These are phyloP conservation scores for Coprinellus micaceus DNA, from an alignment of 768 basidiomycete genomes.

Conservation along the genomic window DNA sequence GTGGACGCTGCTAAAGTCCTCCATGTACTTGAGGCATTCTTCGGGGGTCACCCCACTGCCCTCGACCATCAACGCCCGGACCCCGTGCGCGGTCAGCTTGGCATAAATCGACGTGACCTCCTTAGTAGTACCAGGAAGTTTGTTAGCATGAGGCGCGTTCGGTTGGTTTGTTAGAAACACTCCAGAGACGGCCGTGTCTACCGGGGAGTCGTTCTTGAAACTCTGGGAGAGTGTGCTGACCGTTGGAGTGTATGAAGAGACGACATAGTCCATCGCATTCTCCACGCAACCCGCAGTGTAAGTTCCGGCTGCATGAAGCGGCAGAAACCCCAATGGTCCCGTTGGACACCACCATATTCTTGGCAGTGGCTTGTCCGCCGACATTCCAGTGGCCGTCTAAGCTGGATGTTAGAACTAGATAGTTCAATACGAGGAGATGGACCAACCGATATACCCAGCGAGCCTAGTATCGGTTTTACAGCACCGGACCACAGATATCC, in stretches of 20 bases:
- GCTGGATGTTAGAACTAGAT: background rate
- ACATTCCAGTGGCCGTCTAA: background rate
- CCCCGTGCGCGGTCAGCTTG: background rate
- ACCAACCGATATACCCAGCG: constrained; percentile 4
- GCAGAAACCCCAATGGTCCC: constrained; percentile 8
- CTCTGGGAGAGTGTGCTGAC: constrained; percentile 7
- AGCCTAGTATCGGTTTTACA: constrained; percentile 7
- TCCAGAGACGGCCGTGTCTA: background rate
- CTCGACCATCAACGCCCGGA: background rate
- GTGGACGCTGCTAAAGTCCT: constrained; percentile 22
- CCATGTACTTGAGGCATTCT: constrained; percentile 9
- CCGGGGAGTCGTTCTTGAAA: background rate
- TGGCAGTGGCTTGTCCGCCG: background rate
- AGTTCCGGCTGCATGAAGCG: constrained; percentile 12
- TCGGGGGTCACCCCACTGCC: background rate
- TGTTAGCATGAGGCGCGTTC: background rate
- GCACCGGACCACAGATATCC: background rate
- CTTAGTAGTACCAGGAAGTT: constrained; percentile 10
- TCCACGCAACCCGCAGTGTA: background rate
- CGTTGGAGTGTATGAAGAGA: constrained; percentile 21
- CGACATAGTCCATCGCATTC: constrained; percentile 12
- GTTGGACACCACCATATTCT: constrained; percentile 14
- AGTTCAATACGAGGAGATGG: background rate
- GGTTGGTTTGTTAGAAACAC: constrained; percentile 14
- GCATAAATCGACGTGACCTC: constrained; percentile 5